Evolutionary conservation across 2,329 filamentous ascomycete genomes (phyloP).

Genomic region (Furcasterigmium sp.): DNA sequence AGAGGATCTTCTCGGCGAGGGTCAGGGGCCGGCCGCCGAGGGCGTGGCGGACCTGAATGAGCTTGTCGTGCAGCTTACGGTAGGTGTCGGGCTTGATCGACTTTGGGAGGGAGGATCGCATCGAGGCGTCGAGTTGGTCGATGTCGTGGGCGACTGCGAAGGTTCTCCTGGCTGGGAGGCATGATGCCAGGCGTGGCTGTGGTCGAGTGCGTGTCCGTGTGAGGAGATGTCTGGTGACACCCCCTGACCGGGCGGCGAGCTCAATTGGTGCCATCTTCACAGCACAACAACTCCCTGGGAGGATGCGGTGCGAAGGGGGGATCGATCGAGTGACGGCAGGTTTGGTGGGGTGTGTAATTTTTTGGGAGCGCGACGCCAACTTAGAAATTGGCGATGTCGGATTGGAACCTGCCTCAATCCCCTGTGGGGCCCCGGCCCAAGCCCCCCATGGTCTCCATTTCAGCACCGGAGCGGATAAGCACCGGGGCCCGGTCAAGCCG

Average conservation of each 20-base stretch:
- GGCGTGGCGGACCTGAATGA: slow-evolving; percentile 68
- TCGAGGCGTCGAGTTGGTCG: slow-evolving; percentile 23
- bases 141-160: slow-evolving; percentile 13
- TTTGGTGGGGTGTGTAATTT: slow-evolving; percentile 5
- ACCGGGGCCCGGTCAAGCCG: too few species aligned
- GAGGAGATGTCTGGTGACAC: slow-evolving; percentile 32
- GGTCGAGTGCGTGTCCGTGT: slow-evolving; percentile 17
- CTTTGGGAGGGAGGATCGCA: slow-evolving; percentile 19
- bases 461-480: too few species aligned
- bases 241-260: slow-evolving; percentile 42
- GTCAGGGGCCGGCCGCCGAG: slow-evolving; percentile 68
- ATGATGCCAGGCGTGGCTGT: slow-evolving; percentile 7
- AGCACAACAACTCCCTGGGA: slow-evolving; percentile 8
- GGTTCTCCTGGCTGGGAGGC: slow-evolving; percentile 10
- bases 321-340: slow-evolving; percentile 1
- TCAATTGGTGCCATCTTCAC: slow-evolving; percentile 44
- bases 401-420: slow-evolving; percentile 7
- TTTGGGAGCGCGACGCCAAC: not conserved
- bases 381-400: slow-evolving; percentile 15
- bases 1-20: slow-evolving; percentile 95
- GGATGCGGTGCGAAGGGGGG: too few species aligned
- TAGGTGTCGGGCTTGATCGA: slow-evolving; percentile 63
- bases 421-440: too few species aligned
- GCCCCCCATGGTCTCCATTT: too few species aligned
- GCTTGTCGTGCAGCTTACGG: slow-evolving; percentile 71